Evolutionary conservation across 768 basidiomycete genomes (phyloP), one percentile per base, ranked within the genome.

Genomic region (Lyophyllum semitale): DNA sequence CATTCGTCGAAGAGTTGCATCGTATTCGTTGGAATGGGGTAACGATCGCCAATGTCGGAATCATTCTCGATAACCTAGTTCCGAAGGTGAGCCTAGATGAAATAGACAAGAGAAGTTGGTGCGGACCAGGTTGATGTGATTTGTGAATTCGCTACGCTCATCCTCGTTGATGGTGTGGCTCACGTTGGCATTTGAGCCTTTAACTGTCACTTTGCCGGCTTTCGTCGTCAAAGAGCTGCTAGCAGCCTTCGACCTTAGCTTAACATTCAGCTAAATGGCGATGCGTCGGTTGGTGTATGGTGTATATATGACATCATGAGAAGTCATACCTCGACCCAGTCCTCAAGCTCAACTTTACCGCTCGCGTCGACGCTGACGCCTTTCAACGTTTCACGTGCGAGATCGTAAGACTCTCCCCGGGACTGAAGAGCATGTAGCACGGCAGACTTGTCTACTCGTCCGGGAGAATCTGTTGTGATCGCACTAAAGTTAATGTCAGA

Each of bases 1-100:
- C 89, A 91, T 71, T 98, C 97, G 67, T 98, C 97, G 66, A 98
- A 98, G 59, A 99, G 81, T 63, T 99, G 97, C 95, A 98, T 97
- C 18, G 95, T 98, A 52, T 93, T 83, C 8, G 94, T 95, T 0
- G 95, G 95, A 59, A 98, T 96, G 5, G 95, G 96, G 60, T 93
- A 83, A 40, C 94, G 83, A 55, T 77, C 72, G 18, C 84, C 87
- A 51, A 98, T 79, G 69, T 97, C 97, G 29, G 85, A 68, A 68
- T 98, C 97, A 55, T 91, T 91, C 64, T 91, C 92, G 56, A 99
- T 84, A 27, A 98, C 87, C 95, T 98, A 61, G 9, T 42, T 15
- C 23, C 8, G 45, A 29, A 12, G 30, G 20, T 57, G n/a, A 65
- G 49, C n/a, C n/a, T 23, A 54, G 18, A 57, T 52, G 11, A 20